Conservation (phyloP, 2,329 filamentous ascomycete genomes). For the Penicillium freii region DNA sequence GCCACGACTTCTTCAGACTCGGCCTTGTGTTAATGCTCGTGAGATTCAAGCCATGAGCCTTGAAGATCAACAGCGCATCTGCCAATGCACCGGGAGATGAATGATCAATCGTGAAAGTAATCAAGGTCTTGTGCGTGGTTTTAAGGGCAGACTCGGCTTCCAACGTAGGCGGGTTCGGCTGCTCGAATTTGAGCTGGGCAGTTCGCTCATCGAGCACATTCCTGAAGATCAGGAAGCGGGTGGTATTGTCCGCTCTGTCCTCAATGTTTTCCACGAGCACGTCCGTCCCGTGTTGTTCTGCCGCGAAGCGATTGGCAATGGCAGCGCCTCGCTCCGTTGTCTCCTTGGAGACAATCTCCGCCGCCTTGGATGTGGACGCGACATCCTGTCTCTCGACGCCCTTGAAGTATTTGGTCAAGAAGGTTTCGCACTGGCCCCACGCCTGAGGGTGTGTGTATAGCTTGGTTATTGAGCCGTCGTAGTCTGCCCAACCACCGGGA, state of each 20-base stretch:
- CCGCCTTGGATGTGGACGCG: constrained; percentile 80
- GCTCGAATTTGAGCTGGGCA: constrained; percentile 18
- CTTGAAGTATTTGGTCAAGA: constrained; percentile 68
- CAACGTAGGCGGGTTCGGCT: constrained; percentile 10
- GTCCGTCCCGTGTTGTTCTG: constrained; percentile 64
- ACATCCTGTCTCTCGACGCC: constrained; percentile 78
- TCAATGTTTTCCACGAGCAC: constrained; percentile 58
- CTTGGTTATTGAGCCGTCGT: constrained; percentile 60
- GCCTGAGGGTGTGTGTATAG: constrained; percentile 94
- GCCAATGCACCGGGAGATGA: constrained; percentile 76
- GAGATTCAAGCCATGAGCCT: constrained; percentile 69
- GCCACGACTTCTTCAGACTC: constrained; percentile 71
- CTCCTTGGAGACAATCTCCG: constrained; percentile 66
- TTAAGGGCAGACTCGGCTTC: neutral
- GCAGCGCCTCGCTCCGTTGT: constrained; percentile 65
- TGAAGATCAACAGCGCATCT: constrained; percentile 76
- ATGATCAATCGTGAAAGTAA: constrained; percentile 82
- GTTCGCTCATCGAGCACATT: constrained; percentile 34
- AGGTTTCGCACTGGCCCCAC: constrained; percentile 82
- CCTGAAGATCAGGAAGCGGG: constrained; percentile 47
- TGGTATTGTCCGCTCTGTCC: constrained; percentile 48
- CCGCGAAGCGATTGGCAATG: constrained; percentile 74
- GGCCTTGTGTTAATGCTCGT: constrained; percentile 89
- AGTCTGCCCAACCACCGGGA: constrained; percentile 37
- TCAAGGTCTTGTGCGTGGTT: constrained; percentile 62